These are phyloP conservation scores for Dendrobium nobile DNA, from an alignment of 106 monocot genomes.

Conservation along the genomic window DNA sequence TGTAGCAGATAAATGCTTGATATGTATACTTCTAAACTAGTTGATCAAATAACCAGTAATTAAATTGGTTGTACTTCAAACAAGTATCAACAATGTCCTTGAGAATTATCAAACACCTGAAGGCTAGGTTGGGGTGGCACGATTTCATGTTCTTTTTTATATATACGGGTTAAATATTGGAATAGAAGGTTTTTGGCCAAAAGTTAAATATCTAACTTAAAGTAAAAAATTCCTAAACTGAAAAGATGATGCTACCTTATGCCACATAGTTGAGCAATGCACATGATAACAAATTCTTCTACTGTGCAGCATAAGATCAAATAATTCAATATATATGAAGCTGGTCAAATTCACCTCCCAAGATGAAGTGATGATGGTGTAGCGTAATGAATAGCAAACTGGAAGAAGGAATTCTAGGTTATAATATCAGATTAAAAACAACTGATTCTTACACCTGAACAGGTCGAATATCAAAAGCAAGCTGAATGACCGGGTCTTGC, in stretches of 20 bases:
- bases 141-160: too few species aligned
- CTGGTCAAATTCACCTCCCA: too few species aligned
- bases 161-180: too few species aligned
- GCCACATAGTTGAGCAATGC: too few species aligned
- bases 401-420: not conserved
- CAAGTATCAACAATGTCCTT: not conserved
- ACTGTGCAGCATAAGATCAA: too few species aligned
- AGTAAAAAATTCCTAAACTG: too few species aligned
- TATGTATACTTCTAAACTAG: not conserved
- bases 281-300: too few species aligned
- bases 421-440: not conserved
- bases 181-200: too few species aligned
- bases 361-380: not conserved
- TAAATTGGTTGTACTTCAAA: not conserved
- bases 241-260: too few species aligned
- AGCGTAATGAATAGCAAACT: not conserved
- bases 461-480: slow-evolving; percentile 55
- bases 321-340: too few species aligned
- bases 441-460: slow-evolving; percentile 56
- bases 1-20: not conserved
- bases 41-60: not conserved
- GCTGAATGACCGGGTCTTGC: slow-evolving; percentile 44
- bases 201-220: too few species aligned
- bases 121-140: too few species aligned
- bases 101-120: not conserved